These are phyloP conservation scores for Daldinia grandis DNA, from an alignment of 495 filamentous ascomycete species.

Conservation along the genomic window DNA sequence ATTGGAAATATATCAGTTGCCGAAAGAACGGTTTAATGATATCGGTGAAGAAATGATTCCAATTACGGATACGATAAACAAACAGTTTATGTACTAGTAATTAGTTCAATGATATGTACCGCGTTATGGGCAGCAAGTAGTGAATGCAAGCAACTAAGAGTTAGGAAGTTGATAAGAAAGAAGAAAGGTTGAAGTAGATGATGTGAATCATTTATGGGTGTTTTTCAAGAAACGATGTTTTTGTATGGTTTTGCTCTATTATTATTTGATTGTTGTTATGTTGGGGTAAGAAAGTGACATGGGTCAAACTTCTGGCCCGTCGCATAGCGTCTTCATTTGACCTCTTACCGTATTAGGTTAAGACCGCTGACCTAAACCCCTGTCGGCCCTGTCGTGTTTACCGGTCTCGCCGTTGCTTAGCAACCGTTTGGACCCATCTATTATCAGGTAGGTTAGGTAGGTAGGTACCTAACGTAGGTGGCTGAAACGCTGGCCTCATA, in stretches of 20 bases:
- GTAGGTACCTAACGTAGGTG: no score
- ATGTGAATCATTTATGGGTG: slow-evolving; percentile 26
- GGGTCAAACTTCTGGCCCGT: slow-evolving; percentile 17
- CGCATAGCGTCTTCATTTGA: slow-evolving; percentile 37
- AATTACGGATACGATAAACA: slow-evolving; percentile 26
- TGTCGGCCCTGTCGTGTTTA: slow-evolving; percentile 33
- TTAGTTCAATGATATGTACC: slow-evolving; percentile 1
- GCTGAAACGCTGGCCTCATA: slow-evolving; percentile 36
- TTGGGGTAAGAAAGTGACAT: slow-evolving; percentile 35
- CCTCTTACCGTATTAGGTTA: slow-evolving; percentile 32
- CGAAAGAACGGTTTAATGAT: slow-evolving; percentile 15
- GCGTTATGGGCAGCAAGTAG: neutral
- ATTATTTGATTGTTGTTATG: slow-evolving; percentile 48
- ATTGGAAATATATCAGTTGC: neutral
- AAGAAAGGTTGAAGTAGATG: slow-evolving; percentile 5
- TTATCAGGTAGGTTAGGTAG: neutral
- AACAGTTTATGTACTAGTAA: slow-evolving; percentile 12
- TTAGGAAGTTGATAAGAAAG: slow-evolving; percentile 7
- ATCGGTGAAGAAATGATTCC: slow-evolving; percentile 2
- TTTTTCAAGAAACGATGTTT: slow-evolving; percentile 43
- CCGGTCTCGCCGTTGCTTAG: slow-evolving; percentile 37
- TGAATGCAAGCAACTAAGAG: slow-evolving; percentile 16
- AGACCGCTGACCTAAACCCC: neutral
- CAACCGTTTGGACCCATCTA: slow-evolving; percentile 23
- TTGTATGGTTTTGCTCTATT: slow-evolving; percentile 41